These are phyloP conservation scores for Colletotrichum plurivorum DNA, from an alignment of 2,329 filamentous ascomycete genomes.

Conservation along the genomic window DNA sequence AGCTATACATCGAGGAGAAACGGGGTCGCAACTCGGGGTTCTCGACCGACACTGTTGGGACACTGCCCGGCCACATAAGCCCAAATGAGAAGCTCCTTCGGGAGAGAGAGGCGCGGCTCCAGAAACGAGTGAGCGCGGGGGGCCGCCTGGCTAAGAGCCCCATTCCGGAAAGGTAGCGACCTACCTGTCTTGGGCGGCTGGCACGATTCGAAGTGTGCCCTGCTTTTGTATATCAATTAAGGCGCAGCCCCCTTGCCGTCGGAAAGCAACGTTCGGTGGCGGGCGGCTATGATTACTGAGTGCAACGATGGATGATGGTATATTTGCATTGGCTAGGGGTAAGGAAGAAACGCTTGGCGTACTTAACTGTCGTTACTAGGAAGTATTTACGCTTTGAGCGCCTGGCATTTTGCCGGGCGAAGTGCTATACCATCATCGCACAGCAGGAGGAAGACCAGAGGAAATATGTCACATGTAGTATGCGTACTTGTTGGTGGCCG, in stretches of 20 bases:
- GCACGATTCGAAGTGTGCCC: slow-evolving; percentile 34
- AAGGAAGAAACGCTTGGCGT: slow-evolving; percentile 21
- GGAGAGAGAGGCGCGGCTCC: slow-evolving; percentile 78
- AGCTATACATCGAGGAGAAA: slow-evolving; percentile 88
- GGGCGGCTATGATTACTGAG: slow-evolving; percentile 16
- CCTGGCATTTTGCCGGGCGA: slow-evolving; percentile 11
- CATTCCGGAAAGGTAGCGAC: slow-evolving; percentile 73
- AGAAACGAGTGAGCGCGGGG: slow-evolving; percentile 85
- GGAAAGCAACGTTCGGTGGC: slow-evolving; percentile 10
- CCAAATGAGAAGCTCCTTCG: slow-evolving; percentile 66
- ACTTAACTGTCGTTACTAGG: slow-evolving; percentile 31
- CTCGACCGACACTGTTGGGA: slow-evolving; percentile 71
- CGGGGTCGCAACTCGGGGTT: slow-evolving; percentile 63
- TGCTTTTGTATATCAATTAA: slow-evolving; percentile 27
- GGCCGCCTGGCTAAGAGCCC: slow-evolving; percentile 78
- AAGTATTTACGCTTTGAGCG: neutral
- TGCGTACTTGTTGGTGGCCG: slow-evolving; percentile 8
- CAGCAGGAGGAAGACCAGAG: slow-evolving; percentile 3
- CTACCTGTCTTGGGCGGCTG: slow-evolving; percentile 43
- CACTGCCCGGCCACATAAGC: slow-evolving; percentile 66
- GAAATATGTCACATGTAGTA: slow-evolving; percentile 25
- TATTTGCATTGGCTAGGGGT: slow-evolving; percentile 10
- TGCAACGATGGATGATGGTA: slow-evolving; percentile 21
- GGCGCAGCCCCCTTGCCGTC: slow-evolving; percentile 20
- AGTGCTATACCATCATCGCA: slow-evolving; percentile 2